Conservation (phyloP, 768 basidiomycete genomes). For the Kwoniella europaea region DNA sequence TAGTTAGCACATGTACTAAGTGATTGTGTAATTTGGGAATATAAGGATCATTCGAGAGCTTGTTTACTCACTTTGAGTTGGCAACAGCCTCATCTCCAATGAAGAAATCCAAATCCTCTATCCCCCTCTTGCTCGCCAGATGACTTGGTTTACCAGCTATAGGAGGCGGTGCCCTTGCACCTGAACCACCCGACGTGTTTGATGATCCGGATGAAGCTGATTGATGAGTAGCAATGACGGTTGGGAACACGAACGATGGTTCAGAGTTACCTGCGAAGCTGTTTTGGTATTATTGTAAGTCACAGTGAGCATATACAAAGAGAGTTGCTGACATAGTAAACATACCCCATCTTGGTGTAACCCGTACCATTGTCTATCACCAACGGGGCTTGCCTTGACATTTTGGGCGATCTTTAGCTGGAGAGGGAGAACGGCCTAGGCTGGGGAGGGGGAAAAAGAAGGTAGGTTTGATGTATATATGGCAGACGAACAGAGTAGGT, state of each 20-base stretch:
- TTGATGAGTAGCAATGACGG: slow-evolving; percentile 90
- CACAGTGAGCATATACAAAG: not conserved
- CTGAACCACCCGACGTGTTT: slow-evolving; percentile 57
- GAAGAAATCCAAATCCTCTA: slow-evolving; percentile 99
- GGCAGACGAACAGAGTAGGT: not conserved
- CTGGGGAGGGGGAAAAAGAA: not conserved
- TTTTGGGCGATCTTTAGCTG: slow-evolving; percentile 52
- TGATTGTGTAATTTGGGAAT: not conserved
- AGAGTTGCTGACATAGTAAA: slow-evolving; percentile 9
- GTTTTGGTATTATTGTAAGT: not conserved
- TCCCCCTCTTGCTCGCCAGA: slow-evolving; percentile 92
- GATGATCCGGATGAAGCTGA: slow-evolving; percentile 62
- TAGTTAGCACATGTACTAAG: too few relatives aligned
- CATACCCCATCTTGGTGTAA: slow-evolving; percentile 94
- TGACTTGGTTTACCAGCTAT: slow-evolving; percentile 84
- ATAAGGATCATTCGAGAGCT: not conserved
- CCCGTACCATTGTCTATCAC: slow-evolving; percentile 99
- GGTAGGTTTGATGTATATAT: not conserved
- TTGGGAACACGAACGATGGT: slow-evolving; percentile 98
- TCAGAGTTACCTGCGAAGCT: slow-evolving; percentile 97
- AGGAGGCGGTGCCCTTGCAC: slow-evolving; percentile 61
- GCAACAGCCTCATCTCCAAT: slow-evolving; percentile 98
- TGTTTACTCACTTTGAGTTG: slow-evolving; percentile 70
- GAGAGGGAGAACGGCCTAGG: not conserved
- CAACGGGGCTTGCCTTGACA: slow-evolving; percentile 89